A percentile compares a stretch with the other conserved stretches of the same genome.
Evolutionary conservation across 1,284 basidiomycete genomes (phyloP).

Genomic region (Ustilago loliicola): DNA sequence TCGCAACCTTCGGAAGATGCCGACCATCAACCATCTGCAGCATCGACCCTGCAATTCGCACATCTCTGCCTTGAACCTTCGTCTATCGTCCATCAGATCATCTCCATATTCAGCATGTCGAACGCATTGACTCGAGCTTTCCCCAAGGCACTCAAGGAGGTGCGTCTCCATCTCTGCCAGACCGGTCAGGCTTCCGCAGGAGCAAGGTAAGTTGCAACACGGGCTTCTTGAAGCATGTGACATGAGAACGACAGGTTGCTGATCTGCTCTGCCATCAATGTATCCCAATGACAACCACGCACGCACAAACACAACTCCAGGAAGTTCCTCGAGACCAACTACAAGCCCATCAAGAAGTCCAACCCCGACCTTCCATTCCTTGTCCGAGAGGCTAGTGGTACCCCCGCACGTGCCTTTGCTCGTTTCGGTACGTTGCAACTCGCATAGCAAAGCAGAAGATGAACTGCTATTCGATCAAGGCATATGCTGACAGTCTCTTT

Average conservation of each 20-base stretch:
- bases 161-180: slow-evolving; percentile 69
- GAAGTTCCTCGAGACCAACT: slow-evolving; percentile 66
- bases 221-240: background rate
- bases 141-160: slow-evolving; percentile 67
- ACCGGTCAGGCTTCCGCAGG: slow-evolving; percentile 65
- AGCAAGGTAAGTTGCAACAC: slow-evolving; percentile 58
- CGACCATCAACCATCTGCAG: slow-evolving; percentile 10
- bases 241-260: slow-evolving; percentile 3
- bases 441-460: background rate
- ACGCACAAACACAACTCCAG: slow-evolving; percentile 26
- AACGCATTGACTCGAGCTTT: slow-evolving; percentile 61
- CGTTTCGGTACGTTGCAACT: slow-evolving; percentile 64
- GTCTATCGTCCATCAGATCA: slow-evolving; percentile 18
- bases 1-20: slow-evolving; percentile 6
- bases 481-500: background rate
- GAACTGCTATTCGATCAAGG: too few species aligned
- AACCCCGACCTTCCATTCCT: slow-evolving; percentile 69
- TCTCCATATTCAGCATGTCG: slow-evolving; percentile 48
- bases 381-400: slow-evolving; percentile 65
- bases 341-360: slow-evolving; percentile 66
- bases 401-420: slow-evolving; percentile 66
- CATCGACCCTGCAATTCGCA: background rate
- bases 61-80: background rate
- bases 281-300: background rate
- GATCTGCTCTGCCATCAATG: background rate